Evolutionary conservation across 139 green algal genomes (phyloP).

Genomic region (Auxenochlorella protothecoides): DNA sequence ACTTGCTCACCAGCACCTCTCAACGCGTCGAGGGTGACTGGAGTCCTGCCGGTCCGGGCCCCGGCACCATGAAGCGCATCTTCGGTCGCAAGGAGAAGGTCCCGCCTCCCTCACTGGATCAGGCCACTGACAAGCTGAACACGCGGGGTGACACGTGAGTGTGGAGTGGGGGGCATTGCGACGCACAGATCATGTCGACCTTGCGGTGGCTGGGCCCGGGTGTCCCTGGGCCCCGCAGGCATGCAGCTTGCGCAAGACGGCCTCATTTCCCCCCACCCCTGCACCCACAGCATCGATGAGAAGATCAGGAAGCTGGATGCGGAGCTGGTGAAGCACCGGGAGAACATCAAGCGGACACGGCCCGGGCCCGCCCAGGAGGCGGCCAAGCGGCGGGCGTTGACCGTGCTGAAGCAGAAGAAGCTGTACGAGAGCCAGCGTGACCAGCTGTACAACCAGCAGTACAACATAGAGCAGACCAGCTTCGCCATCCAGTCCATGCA

Average conservation of each 20-base stretch:
- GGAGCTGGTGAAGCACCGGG: conserved; percentile 77
- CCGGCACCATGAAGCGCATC: conserved; percentile 68
- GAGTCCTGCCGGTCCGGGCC: too few species aligned
- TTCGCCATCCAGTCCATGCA: conserved; percentile 41
- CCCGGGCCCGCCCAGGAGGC: conserved; percentile 83
- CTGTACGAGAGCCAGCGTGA: conserved; percentile 91
- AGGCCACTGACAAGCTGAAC: conserved; percentile 49
- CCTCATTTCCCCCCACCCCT: background rate
- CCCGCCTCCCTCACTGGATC: conserved; percentile 63
- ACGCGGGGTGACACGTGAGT: conserved; percentile 43
- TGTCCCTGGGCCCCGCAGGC: background rate
- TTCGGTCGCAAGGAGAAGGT: conserved; percentile 78
- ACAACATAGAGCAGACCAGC: conserved; percentile 88
- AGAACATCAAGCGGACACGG: conserved; percentile 73
- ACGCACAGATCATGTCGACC: background rate
- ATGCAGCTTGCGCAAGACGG: background rate
- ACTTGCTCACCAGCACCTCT: too few species aligned
- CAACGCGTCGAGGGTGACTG: too few species aligned
- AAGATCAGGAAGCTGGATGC: conserved; percentile 90
- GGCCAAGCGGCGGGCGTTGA: conserved; percentile 76
- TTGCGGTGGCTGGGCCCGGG: background rate
- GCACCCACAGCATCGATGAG: conserved; percentile 64
- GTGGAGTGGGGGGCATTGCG: background rate
- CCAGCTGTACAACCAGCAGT: conserved; percentile 90
- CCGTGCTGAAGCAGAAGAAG: conserved; percentile 89